Conservation (phyloP, 179 eudicot genomes). For the Heliamphora pulchella region DNA sequence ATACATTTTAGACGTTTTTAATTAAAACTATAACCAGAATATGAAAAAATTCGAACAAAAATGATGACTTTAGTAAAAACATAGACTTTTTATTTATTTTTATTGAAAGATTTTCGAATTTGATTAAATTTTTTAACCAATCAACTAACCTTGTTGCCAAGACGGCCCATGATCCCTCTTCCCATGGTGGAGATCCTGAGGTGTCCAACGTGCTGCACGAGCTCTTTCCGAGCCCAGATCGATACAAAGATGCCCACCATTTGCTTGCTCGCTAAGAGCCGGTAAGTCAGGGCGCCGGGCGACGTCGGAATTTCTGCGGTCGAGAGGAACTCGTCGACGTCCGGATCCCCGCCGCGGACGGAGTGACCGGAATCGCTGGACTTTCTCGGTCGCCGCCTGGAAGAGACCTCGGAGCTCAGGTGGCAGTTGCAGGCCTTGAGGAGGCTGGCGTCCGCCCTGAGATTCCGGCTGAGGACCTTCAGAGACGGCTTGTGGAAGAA, state of each 20-base stretch:
- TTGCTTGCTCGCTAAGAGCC: constrained; percentile 68
- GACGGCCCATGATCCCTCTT: constrained; percentile 57
- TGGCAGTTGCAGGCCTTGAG: constrained; percentile 77
- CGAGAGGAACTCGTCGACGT: constrained; percentile 26
- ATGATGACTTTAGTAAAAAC: no score
- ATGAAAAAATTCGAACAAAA: no score
- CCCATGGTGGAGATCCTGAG: constrained; percentile 61
- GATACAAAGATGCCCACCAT: constrained; percentile 80
- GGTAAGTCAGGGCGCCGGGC: constrained; percentile 32
- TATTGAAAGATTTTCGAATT: no score
- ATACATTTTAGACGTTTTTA: no score
- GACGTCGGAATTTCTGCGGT: constrained; percentile 24
- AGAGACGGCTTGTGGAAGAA: constrained; percentile 62
- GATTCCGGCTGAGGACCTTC: constrained; percentile 50
- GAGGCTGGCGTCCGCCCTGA: constrained; percentile 53
- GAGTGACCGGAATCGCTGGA: constrained; percentile 26
- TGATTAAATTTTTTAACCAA: no score
- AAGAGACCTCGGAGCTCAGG: constrained; percentile 27
- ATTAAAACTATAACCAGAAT: no score
- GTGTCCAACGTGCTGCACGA: constrained; percentile 64
- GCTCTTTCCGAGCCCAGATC: constrained; percentile 59
- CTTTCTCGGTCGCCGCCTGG: constrained; percentile 35
- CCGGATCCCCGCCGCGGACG: constrained; percentile 19
- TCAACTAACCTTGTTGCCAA: constrained; percentile 43
- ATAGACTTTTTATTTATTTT: no score